Conservation (phyloP, 2,329 filamentous ascomycete genomes). For the Ascochyta viciae-villosae region DNA sequence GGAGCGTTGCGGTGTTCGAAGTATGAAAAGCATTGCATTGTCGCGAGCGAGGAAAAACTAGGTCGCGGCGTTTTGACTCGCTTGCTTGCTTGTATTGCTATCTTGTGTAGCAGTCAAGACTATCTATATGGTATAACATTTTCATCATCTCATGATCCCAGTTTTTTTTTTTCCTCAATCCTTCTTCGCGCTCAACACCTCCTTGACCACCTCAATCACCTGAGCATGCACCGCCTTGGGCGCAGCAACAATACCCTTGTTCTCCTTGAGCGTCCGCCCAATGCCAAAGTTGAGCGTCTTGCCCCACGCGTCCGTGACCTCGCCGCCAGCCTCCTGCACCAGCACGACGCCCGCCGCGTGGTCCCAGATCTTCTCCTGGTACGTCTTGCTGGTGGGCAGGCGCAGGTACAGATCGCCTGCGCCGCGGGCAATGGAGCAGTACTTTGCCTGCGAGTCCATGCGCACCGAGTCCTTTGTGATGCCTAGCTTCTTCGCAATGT, state of each 20-base stretch:
- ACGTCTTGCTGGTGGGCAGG: slow-evolving; percentile 82
- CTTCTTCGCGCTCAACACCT: slow-evolving; percentile 65
- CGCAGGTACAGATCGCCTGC: slow-evolving; percentile 95
- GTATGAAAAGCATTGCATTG: background rate
- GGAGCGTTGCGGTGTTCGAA: background rate
- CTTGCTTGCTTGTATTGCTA: background rate
- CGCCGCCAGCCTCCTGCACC: slow-evolving; percentile 89
- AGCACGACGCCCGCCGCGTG: slow-evolving; percentile 95
- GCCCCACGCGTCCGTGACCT: slow-evolving; percentile 88
- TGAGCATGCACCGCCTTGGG: slow-evolving; percentile 76
- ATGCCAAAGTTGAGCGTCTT: slow-evolving; percentile 84
- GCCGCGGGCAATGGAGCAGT: slow-evolving; percentile 91
- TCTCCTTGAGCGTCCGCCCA: slow-evolving; percentile 84
- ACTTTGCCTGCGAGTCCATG: slow-evolving; percentile 98
- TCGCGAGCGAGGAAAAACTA: background rate
- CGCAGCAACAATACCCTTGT: slow-evolving; percentile 93
- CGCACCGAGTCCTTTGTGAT: slow-evolving; percentile 90
- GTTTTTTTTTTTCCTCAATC: background rate
- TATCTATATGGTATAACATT: no score
- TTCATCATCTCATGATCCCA: no score
- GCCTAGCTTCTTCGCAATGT: slow-evolving; percentile 82
- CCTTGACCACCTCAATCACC: slow-evolving; percentile 82
- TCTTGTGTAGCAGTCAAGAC: background rate
- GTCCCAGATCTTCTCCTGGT: slow-evolving; percentile 99
- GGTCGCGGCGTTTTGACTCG: background rate